phyloP scores from a whole-genome alignment of 2,329 filamentous ascomycete genomes.

The Fusarium globosum region DNA sequence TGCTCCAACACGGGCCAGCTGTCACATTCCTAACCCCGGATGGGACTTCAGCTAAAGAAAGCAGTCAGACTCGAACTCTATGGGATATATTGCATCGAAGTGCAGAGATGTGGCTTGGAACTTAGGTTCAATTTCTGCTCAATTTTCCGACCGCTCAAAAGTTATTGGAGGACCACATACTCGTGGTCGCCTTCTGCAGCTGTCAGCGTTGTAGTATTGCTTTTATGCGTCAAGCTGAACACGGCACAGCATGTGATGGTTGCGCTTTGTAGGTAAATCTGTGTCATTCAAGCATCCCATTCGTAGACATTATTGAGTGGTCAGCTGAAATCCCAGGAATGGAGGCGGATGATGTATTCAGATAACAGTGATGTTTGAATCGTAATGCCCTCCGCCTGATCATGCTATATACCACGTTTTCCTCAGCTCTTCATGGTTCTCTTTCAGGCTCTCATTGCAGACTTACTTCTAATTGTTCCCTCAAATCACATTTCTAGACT shows the following conservation, averaged over 20 bases:
- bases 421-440: neutral
- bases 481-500: neutral
- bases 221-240: neutral
- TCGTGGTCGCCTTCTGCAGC: neutral
- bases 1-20: neutral
- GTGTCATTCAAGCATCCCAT: neutral
- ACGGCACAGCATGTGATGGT: neutral
- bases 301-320: neutral
- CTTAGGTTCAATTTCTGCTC: neutral
- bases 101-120: neutral
- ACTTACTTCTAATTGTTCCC: too few relatives aligned
- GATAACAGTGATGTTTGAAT: neutral
- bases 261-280: neutral
- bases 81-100: neutral
- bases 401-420: neutral
- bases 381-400: rapidly evolving
- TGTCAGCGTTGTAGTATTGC: neutral
- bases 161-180: neutral
- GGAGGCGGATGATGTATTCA: neutral
- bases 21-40: neutral
- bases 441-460: rapidly evolving
- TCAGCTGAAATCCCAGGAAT: neutral
- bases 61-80: neutral
- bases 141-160: neutral
- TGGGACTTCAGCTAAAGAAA: neutral